Evolutionary conservation across 2,329 filamentous ascomycete genomes (phyloP), one percentile per base, ranked within the genome.

Genomic region (Cyclaneusma minus): DNA sequence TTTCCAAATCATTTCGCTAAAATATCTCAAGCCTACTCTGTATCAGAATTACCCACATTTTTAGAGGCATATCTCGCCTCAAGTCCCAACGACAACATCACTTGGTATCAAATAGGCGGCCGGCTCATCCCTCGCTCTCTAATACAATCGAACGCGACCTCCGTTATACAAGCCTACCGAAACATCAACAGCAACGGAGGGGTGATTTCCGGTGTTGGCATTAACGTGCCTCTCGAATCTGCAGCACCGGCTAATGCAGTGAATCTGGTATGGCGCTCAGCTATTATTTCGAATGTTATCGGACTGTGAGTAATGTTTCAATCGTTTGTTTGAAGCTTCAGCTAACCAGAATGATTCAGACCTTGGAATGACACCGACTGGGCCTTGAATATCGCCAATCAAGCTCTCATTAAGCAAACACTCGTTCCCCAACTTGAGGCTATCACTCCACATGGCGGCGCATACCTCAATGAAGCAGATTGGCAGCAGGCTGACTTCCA

Each of bases 391-490:
- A 17, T 39, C 32, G 40, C 30, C 33, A 11, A 34, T 25, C 24
- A 44, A 13, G 35, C 35, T 27, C 41, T 39, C 8, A 30, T 47
- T 8, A 49, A 45, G 17, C 28, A 41, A 13, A 35, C 37, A 27
- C 38, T 39, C 29, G 38, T 42, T 33, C 35, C 38, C 22, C 33
- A 32, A 21, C 35, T 51, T 12, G 41, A 47, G 33, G 39, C 29
- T 4, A 42, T 49, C 9, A 52, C 54, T 1, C 53, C 55, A 0
- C 47, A 45, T 1, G 43, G 48, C 7, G 55, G 50, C 4, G 45
- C 51, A 2, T 60, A 60, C 39, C 47, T 56, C 49, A 62, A 60
- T 35, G 60, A 66, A 43, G 58, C 54, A 3, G 51, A 62, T 38
- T 53, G 56, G 25, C 43, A 42, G 20, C 47, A 58, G 40, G 43